Percentiles rank a stretch among this genome's conserved stretches.
These are phyloP conservation scores for Microdochium nivale DNA, from an alignment of 2,329 filamentous ascomycete genomes.

Conservation along the genomic window DNA sequence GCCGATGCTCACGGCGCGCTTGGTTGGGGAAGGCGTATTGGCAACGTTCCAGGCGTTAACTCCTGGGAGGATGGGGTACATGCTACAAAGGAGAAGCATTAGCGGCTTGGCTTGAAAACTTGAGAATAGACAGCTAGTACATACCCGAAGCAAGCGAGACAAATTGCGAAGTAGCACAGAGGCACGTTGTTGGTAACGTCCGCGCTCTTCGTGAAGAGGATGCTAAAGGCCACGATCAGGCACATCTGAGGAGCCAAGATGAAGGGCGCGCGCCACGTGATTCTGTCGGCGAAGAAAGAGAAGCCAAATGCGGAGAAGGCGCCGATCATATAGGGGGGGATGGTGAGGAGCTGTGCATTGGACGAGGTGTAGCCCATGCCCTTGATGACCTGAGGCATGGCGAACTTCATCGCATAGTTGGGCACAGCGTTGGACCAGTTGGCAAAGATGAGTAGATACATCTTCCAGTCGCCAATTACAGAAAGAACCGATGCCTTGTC, in stretches of 20 bases:
- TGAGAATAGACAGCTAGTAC: not conserved
- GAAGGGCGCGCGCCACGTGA: constrained; percentile 28
- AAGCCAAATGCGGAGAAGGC: constrained; percentile 21
- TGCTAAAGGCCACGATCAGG: constrained; percentile 24
- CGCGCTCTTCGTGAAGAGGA: constrained; percentile 25
- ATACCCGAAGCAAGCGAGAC: constrained; percentile 26
- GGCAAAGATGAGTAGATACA: constrained; percentile 29
- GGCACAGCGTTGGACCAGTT: constrained; percentile 33
- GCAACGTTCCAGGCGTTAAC: constrained; percentile 31
- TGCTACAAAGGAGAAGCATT: constrained; percentile 20
- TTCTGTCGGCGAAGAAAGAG: constrained; percentile 25
- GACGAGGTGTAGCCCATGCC: constrained; percentile 22
- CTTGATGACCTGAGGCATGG: constrained; percentile 21
- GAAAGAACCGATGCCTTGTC: constrained; percentile 23
- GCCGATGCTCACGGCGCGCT: constrained; percentile 31
- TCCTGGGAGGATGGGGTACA: constrained; percentile 32
- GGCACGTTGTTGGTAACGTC: constrained; percentile 29
- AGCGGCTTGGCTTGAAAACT: not conserved
- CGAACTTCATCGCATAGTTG: constrained; percentile 16
- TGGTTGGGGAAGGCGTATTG: constrained; percentile 27
- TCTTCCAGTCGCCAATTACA: constrained; percentile 38
- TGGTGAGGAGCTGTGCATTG: constrained; percentile 15
- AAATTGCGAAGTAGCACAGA: constrained; percentile 33
- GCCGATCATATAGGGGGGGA: constrained; percentile 26
- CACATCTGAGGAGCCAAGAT: constrained; percentile 23